Conservation (phyloP, 345 rosid genomes). For the Pseudoturritis turrita region DNA sequence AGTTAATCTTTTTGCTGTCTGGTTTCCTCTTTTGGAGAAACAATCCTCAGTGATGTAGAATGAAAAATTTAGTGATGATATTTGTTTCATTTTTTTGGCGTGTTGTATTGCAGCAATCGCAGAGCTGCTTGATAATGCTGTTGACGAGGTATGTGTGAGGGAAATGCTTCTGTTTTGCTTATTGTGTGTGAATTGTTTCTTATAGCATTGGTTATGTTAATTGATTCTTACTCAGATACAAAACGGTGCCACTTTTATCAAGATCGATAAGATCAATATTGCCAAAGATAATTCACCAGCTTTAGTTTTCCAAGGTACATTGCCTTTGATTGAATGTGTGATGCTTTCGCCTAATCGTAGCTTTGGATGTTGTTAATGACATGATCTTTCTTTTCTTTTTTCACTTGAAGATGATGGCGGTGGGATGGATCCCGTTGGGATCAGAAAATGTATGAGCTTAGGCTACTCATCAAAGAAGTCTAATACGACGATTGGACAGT, state of each 20-base stretch:
- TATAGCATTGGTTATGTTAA: conserved; percentile 15
- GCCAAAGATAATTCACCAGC: conserved; percentile 82
- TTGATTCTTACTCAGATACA: conserved; percentile 46
- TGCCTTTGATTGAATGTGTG: background rate
- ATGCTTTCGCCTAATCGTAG: background rate
- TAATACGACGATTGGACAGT: conserved; percentile 85
- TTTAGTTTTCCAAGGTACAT: conserved; percentile 65
- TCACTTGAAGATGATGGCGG: conserved; percentile 79
- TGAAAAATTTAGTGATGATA: background rate
- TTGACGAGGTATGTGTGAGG: conserved; percentile 68
- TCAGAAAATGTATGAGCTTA: conserved; percentile 96
- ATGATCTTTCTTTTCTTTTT: background rate
- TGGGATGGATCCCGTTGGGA: conserved; percentile 82
- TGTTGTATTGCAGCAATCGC: conserved; percentile 75
- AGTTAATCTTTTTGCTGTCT: too few species aligned
- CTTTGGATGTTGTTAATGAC: background rate
- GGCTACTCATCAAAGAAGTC: conserved; percentile 94
- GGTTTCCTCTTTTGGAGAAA: background rate
- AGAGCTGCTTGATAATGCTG: conserved; percentile 92
- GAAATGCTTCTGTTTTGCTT: conserved; percentile 5
- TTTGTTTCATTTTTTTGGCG: background rate
- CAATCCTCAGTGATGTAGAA: background rate
- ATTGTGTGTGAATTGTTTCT: background rate
- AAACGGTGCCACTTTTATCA: conserved; percentile 80
- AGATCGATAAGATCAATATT: conserved; percentile 72